phyloP scores from a whole-genome alignment of 768 basidiomycete genomes.

The Kwoniella sp. region DNA sequence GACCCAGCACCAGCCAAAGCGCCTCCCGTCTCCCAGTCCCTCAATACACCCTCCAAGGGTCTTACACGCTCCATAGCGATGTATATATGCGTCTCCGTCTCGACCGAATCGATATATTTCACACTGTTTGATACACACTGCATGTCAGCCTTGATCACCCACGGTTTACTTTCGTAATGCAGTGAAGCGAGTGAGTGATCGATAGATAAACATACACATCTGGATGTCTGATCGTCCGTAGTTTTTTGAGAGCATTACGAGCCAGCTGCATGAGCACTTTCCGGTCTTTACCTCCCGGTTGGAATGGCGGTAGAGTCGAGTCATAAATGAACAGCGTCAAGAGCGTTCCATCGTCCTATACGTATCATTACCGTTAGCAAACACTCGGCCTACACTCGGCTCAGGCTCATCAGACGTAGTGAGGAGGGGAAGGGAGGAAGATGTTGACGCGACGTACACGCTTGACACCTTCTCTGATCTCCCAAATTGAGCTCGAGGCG shows the following conservation, averaged over 20 bases:
- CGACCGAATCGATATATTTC: slow-evolving; percentile 90
- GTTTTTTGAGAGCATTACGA: slow-evolving; percentile 83
- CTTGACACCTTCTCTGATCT: slow-evolving; percentile 82
- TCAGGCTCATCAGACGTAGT: slow-evolving; percentile 3
- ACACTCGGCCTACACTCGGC: too few species aligned
- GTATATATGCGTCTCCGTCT: slow-evolving; percentile 81
- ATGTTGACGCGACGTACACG: slow-evolving; percentile 62
- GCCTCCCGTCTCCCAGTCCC: slow-evolving; percentile 61
- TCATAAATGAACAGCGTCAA: slow-evolving; percentile 95
- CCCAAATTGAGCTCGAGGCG: slow-evolving; percentile 71
- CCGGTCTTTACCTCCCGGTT: slow-evolving; percentile 58
- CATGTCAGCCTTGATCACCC: not conserved
- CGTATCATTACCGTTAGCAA: too few species aligned
- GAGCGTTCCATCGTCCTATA: slow-evolving; percentile 79
- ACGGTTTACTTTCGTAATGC: not conserved
- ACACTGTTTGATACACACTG: slow-evolving; percentile 57
- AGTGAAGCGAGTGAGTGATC: not conserved
- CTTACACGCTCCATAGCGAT: slow-evolving; percentile 93
- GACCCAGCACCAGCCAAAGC: slow-evolving; percentile 19
- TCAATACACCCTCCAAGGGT: slow-evolving; percentile 68
- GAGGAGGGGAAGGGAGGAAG: too few species aligned
- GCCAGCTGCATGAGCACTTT: slow-evolving; percentile 72
- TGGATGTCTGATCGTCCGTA: slow-evolving; percentile 89
- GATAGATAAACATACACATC: slow-evolving; percentile 63
- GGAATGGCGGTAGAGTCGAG: slow-evolving; percentile 48